phyloP scores from a whole-genome alignment of 2,329 filamentous ascomycete genomes.

The Thermothelomyces thermophilus region DNA sequence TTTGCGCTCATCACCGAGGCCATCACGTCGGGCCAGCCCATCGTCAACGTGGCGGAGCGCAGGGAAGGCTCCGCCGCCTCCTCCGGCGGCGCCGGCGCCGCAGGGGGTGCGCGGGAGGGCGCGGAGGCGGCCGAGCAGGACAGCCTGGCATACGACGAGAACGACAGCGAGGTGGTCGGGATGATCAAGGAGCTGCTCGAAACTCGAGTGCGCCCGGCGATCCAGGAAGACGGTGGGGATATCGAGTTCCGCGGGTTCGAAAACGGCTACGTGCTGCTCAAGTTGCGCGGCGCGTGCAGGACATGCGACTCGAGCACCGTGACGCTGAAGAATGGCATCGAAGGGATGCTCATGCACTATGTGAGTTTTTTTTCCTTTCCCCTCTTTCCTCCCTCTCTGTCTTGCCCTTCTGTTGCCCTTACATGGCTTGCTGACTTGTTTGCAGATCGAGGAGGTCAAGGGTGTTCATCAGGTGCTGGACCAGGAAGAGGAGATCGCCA shows the following conservation, averaged over 20 bases:
- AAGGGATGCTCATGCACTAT: slow-evolving; percentile 97
- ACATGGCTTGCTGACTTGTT: background rate
- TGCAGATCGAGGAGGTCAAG: slow-evolving; percentile 88
- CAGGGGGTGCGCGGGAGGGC: too few relatives aligned
- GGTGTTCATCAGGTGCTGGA: slow-evolving; percentile 87
- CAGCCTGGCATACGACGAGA: slow-evolving; percentile 74
- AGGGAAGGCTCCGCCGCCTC: too few relatives aligned
- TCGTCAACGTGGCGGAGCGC: slow-evolving; percentile 58
- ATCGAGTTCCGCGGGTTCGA: slow-evolving; percentile 93
- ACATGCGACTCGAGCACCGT: slow-evolving; percentile 97
- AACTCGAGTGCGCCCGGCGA: slow-evolving; percentile 87
- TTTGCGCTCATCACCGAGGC: slow-evolving; percentile 93
- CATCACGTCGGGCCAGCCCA: slow-evolving; percentile 72
- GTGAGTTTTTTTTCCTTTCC: slow-evolving; percentile 45
- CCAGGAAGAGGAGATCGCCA: slow-evolving; percentile 80
- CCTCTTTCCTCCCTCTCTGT: background rate
- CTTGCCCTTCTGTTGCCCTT: too few relatives aligned
- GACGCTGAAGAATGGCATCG: slow-evolving; percentile 94
- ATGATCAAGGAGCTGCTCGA: slow-evolving; percentile 99
- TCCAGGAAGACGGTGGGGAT: slow-evolving; percentile 95
- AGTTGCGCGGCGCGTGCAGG: slow-evolving; percentile 85
- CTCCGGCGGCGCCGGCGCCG: too few relatives aligned
- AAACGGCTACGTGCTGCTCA: slow-evolving; percentile 75
- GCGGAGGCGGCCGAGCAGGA: slow-evolving; percentile 52
- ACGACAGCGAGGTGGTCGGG: slow-evolving; percentile 87